phyloP scores from a whole-genome alignment of 2,329 filamentous ascomycete genomes.

The Graphium sp. region DNA sequence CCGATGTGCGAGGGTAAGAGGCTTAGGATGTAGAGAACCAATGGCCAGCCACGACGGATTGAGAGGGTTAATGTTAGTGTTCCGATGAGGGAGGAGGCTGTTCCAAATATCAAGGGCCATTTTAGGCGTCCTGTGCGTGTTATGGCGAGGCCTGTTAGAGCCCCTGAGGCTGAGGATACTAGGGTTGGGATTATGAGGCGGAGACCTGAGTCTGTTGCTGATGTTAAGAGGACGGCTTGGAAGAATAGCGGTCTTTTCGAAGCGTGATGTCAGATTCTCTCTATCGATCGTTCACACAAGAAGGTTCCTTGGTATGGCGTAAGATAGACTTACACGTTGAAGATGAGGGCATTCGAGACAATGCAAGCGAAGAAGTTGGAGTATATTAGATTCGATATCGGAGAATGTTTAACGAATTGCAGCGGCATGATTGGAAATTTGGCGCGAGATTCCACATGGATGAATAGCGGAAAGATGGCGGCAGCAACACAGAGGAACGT shows the following conservation, averaged over 20 bases:
- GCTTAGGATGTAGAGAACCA: constrained; percentile 34
- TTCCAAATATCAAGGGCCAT: constrained; percentile 37
- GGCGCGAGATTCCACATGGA: constrained; percentile 32
- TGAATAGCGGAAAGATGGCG: constrained; percentile 29
- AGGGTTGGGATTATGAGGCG: constrained; percentile 49
- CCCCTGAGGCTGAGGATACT: constrained; percentile 34
- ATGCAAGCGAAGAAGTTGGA: constrained; percentile 33
- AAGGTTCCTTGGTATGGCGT: no score
- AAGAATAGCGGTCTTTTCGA: constrained; percentile 70
- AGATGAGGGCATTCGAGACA: constrained; percentile 36
- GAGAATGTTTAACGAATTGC: constrained; percentile 26
- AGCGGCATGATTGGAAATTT: constrained; percentile 43
- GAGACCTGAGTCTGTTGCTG: constrained; percentile 55
- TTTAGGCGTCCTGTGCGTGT: constrained; percentile 41
- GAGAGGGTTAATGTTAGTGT: constrained; percentile 27
- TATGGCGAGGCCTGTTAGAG: constrained; percentile 44
- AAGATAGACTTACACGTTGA: no score
- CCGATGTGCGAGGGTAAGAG: constrained; percentile 40
- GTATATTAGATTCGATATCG: constrained; percentile 40
- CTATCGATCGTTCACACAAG: no score
- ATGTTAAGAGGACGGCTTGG: constrained; percentile 55
- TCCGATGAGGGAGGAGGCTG: constrained; percentile 28
- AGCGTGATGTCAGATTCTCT: no score
- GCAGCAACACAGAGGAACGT: constrained; percentile 28
- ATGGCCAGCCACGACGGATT: constrained; percentile 32